Base-by-base conservation (phyloP, 495 filamentous ascomycete genomes). In the Penicillium robsamsonii region DNA sequence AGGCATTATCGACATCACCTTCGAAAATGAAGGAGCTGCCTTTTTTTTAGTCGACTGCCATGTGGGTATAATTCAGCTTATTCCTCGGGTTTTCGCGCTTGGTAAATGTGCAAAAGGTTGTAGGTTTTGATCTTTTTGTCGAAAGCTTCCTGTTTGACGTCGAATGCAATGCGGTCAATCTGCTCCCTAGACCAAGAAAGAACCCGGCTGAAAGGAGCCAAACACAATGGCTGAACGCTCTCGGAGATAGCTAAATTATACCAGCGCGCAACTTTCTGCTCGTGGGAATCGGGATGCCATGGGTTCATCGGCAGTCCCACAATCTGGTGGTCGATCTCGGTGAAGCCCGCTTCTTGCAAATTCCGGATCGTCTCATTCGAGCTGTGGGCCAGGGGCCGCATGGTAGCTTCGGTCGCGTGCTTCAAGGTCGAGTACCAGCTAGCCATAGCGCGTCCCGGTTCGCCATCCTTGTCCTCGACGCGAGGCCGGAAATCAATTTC, bases 401-500 rank as follows among this genome's bases (percentile, higher is more conserved):
- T 79, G 17, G 78, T 75, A 10, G 80, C 72, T 38, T 81, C 77
- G 35, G 90, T 94, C n/a, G 90, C 88, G 50, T 86, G 79, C 45
- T 84, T 74, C 24, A 96, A 62, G 57, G 81, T 82, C 11, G 81
- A 70, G 56, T 88, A 87, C 92, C 92, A 96, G 58, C 81, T 57
- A 61, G 70, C 50, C 84, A 74, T 31, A 68, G 71, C 51, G 72
- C 81, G 45, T 77, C 73, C 53, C 15, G 50, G 46, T 5, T 49
- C 31, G 3, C 31, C 37, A 41, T 52, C 13, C 42, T 52, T n/a
- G 8, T 91, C 87, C 53, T 93, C 89, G 56, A 84, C 89, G 25
- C 84, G 87, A n/a, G 90, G 90, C 24, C 81, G 74, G 46, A 88
- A 84, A 68, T 97, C 91, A 31, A 97, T 89, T 66, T 97, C 93